Evolutionary conservation across 2,329 filamentous ascomycete genomes (phyloP).

Genomic region (Exophiala sp.): DNA sequence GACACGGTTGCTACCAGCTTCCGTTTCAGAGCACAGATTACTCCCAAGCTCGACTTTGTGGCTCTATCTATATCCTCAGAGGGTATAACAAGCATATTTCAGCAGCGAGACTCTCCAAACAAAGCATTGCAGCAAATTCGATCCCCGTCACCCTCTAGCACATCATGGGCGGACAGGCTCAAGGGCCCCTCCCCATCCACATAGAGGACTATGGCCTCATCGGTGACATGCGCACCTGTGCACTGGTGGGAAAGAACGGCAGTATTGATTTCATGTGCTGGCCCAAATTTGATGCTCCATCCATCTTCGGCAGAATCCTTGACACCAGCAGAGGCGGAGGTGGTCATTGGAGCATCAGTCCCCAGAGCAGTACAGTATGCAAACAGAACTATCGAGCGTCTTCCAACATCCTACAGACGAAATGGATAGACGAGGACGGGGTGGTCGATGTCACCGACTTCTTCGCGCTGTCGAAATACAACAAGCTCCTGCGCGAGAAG

Average conservation of each 20-base stretch:
- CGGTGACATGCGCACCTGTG: conserved; percentile 73
- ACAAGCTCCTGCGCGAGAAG: conserved; percentile 36
- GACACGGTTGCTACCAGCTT: neutral
- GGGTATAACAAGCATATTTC: no score
- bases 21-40: neutral
- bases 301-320: conserved; percentile 66
- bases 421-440: conserved; percentile 70
- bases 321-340: conserved; percentile 66
- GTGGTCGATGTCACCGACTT: conserved; percentile 70
- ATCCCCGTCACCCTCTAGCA: neutral
- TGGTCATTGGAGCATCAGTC: conserved; percentile 57
- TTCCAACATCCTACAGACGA: conserved; percentile 68
- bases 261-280: conserved; percentile 75
- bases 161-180: neutral
- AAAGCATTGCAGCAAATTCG: no score
- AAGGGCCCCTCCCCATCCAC: conserved; percentile 18
- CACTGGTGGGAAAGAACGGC: conserved; percentile 66
- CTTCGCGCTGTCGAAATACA: conserved; percentile 63
- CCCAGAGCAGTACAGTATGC: conserved; percentile 51
- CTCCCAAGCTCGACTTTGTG: neutral
- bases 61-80: no score
- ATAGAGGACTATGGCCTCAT: conserved; percentile 77
- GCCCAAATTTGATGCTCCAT: conserved; percentile 74
- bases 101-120: no score
- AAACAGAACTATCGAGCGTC: conserved; percentile 74